Evolutionary conservation across 2,329 filamentous ascomycete species (phyloP).

Genomic region (Hymenoscyphus linearis): DNA sequence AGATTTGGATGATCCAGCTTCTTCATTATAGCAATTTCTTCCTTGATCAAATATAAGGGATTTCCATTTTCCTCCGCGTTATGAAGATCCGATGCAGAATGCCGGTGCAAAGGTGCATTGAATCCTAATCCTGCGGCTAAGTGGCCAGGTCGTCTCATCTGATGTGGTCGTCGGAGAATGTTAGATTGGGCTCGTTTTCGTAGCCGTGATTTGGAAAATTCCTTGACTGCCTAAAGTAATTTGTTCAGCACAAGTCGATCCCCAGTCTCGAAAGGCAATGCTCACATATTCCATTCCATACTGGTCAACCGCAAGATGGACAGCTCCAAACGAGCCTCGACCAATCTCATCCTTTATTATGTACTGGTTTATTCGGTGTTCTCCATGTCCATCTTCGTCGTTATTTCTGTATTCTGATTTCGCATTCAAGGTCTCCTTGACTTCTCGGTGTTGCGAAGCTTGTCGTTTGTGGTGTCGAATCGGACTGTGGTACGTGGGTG

Average conservation of each 20-base stretch:
- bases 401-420: constrained; percentile 81
- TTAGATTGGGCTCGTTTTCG: constrained; percentile 88
- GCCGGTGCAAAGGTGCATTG: constrained; percentile 41
- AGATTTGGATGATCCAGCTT: constrained; percentile 92
- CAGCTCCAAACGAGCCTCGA: constrained; percentile 90
- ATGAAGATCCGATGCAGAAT: constrained; percentile 46
- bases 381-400: constrained; percentile 71
- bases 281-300: constrained; percentile 89
- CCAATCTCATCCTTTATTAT: constrained; percentile 92
- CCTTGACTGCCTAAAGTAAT: constrained; percentile 74
- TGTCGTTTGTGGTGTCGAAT: constrained; percentile 59
- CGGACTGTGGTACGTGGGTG: constrained; percentile 46
- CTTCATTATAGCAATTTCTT: constrained; percentile 99
- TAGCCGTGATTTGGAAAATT: constrained; percentile 90
- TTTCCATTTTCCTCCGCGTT: constrained; percentile 58
- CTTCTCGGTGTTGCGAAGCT: constrained; percentile 53
- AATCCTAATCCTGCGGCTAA: constrained; percentile 41
- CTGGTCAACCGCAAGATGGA: constrained; percentile 85
- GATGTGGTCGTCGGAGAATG: constrained; percentile 63
- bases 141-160: constrained; percentile 44
- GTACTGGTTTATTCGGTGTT: constrained; percentile 93
- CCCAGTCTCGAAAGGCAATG: background rate
- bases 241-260: background rate
- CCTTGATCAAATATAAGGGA: constrained; percentile 80
- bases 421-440: constrained; percentile 89